Conservation (phyloP, 345 rosid species). For the Psidium guajava region DNA sequence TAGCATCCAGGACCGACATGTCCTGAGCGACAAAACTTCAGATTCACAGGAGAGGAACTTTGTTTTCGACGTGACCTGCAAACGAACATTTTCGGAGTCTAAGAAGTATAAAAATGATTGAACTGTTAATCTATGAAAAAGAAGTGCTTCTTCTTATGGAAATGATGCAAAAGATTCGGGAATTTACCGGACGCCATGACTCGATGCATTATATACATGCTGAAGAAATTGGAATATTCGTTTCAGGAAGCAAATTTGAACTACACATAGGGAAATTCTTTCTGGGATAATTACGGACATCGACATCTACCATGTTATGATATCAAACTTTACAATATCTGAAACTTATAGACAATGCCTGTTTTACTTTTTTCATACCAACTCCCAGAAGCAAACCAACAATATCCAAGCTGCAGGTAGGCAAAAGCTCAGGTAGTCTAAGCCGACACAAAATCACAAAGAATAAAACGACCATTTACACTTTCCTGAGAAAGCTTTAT, state of each 20-base stretch:
- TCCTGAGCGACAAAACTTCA: neutral
- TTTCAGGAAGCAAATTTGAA: neutral
- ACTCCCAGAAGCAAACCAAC: neutral
- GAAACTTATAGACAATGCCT: neutral
- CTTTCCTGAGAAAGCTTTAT: neutral
- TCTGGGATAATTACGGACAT: neutral
- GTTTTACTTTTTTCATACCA: neutral
- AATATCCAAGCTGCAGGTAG: neutral
- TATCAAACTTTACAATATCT: neutral
- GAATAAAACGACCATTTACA: neutral
- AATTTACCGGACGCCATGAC: neutral
- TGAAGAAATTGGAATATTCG: neutral
- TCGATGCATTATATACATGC: neutral
- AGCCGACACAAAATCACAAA: neutral
- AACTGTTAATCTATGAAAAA: neutral
- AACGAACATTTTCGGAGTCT: neutral
- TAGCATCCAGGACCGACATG: neutral
- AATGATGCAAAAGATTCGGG: neutral
- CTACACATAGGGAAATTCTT: neutral
- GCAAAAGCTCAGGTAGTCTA: neutral
- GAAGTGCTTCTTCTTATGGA: neutral
- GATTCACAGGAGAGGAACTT: neutral
- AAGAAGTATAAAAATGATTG: neutral
- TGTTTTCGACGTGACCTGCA: neutral
- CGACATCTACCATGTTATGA: neutral